phyloP scores from a whole-genome alignment of 257 asterid species.

The Gentiana straminea region DNA sequence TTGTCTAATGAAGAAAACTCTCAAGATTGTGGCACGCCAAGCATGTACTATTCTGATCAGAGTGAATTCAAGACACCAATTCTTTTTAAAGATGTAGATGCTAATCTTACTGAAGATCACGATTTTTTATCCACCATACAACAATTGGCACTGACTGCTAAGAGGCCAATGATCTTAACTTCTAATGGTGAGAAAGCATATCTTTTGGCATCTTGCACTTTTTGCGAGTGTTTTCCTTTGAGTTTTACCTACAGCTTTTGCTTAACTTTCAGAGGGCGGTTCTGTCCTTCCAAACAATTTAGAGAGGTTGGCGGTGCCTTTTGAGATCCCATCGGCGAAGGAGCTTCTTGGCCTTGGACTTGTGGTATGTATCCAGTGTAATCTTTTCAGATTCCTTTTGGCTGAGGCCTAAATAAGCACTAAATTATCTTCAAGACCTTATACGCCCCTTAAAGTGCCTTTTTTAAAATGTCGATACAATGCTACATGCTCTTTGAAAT shows the following conservation, averaged over 20 bases:
- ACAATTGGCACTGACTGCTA: conserved; percentile 79
- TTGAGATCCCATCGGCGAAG: conserved; percentile 43
- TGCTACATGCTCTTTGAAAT: too few species aligned
- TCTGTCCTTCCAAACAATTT: conserved; percentile 78
- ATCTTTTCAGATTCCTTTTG: conserved; percentile 2
- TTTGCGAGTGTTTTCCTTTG: conserved; percentile 4
- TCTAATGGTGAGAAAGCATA: conserved; percentile 49
- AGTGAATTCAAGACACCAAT: conserved; percentile 53
- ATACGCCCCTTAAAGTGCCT: too few species aligned
- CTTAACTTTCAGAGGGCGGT: conserved; percentile 35
- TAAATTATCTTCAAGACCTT: too few species aligned
- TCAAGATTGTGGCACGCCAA: conserved; percentile 20
- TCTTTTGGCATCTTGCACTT: conserved; percentile 2
- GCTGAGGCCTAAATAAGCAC: not conserved
- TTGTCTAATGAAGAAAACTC: conserved; percentile 39
- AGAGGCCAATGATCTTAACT: conserved; percentile 95
- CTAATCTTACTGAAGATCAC: conserved; percentile 65
- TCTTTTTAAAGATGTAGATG: conserved; percentile 95
- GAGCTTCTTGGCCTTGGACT: conserved; percentile 55
- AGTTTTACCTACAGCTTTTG: conserved; percentile 10
- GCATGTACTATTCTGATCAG: conserved; percentile 23
- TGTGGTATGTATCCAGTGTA: conserved; percentile 30
- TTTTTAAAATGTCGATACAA: too few species aligned
- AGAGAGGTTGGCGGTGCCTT: conserved; percentile 59
- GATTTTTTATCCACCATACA: conserved; percentile 76